phyloP scores from a whole-genome alignment of 164 flowering plant species.

The Taxillus chinensis region DNA sequence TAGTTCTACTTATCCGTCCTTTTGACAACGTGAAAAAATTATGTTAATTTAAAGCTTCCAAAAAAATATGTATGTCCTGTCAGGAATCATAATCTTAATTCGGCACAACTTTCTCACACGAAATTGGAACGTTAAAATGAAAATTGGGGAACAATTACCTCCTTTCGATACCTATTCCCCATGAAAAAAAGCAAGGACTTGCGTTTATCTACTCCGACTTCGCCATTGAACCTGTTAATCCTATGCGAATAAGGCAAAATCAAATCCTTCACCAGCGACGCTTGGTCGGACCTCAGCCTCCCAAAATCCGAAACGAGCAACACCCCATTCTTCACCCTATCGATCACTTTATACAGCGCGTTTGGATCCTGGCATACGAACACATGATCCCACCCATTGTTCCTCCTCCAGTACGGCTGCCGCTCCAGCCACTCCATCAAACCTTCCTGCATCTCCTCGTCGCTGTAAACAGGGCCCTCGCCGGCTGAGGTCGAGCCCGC shows the following conservation, averaged over 20 bases:
- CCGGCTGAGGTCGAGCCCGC: slow-evolving; percentile 7
- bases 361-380: slow-evolving; percentile 90
- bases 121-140: too few species aligned
- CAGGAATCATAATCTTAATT: too few species aligned
- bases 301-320: slow-evolving; percentile 89
- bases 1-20: too few species aligned
- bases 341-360: slow-evolving; percentile 68
- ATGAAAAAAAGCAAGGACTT: slow-evolving; percentile 75
- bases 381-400: slow-evolving; percentile 88
- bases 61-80: too few species aligned
- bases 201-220: slow-evolving; percentile 49
- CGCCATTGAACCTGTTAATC: slow-evolving; percentile 60
- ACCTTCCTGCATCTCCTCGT: slow-evolving; percentile 76
- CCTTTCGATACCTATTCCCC: slow-evolving; percentile 91
- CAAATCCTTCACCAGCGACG: slow-evolving; percentile 83
- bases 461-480: slow-evolving; percentile 37
- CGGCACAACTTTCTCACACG: too few species aligned
- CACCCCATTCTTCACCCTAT: slow-evolving; percentile 67
- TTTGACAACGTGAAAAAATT: too few species aligned
- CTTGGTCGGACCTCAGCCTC: slow-evolving; percentile 63
- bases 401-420: slow-evolving; percentile 77
- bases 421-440: slow-evolving; percentile 75
- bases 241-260: slow-evolving; percentile 87
- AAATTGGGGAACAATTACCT: slow-evolving; percentile 28
- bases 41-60: too few species aligned